Base-by-base conservation (phyloP, 139 green algal species). In the Chlorella sorokiniana region DNA sequence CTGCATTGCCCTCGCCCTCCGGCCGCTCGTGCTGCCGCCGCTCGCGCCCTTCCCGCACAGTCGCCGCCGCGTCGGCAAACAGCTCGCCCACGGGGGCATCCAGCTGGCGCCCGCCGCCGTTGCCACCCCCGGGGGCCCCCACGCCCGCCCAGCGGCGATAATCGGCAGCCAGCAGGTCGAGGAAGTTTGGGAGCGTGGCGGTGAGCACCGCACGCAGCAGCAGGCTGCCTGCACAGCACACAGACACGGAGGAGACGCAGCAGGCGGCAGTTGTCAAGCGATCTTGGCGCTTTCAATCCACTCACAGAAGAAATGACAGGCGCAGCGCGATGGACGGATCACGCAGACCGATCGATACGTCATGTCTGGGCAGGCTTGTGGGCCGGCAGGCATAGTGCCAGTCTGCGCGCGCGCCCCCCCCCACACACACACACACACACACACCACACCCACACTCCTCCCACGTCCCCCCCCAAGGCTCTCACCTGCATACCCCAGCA, bases 401-500 rank as follows among this genome's bases (percentile, higher is more conserved):
- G n/a, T n/a, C n/a, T n/a, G n/a, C n/a, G n/a, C n/a, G n/a, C n/a
- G n/a, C n/a, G n/a, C n/a, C n/a, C n/a, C n/a, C n/a, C n/a, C n/a
- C n/a, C n/a, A n/a, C n/a, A n/a, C n/a, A n/a, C n/a, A n/a, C n/a
- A 1, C 61, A 41, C n/a, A 61, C 52, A 61, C 52, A 4, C 52
- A 10, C 25, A 8, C 18, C 10, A 38, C 3, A 40, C 29, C n/a
- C 61, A 69, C 29, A 29, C n/a, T 69, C n/a, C 18, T 31, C 22
- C 22, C 11, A 14, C 11, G 61, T 68, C 64, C 41, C 23, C 64
- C 10, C 16, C 64, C 8, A 44, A 68, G 61, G 37, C 44, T 56
- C 44, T n/a, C 52, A 81, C 83, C 83, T 59, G 78, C 78, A 20
- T 85, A 85, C 9, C 83, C 83, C 37, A 87, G 69, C 44, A 87